Percentiles rank a stretch among this genome's conserved stretches.
Conservation (phyloP, 441 rosid genomes). For the Daphne laureola region DNA sequence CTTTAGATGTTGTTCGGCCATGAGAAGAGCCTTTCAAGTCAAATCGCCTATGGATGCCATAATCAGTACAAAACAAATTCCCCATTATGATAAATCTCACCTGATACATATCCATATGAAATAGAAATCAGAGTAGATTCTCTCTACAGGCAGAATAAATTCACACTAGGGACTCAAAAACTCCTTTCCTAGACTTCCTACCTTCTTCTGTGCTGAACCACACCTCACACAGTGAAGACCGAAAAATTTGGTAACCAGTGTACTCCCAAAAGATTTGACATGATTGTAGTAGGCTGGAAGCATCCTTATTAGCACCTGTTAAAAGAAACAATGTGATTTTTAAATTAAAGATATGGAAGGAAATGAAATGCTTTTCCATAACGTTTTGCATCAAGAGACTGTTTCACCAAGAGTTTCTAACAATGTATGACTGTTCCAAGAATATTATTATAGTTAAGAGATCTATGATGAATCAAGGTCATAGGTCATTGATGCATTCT, state of each 20-base stretch:
- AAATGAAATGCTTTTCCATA: neutral
- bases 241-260: constrained; percentile 77
- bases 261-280: constrained; percentile 77
- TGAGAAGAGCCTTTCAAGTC: constrained; percentile 97
- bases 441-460: constrained; percentile 1
- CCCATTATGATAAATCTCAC: constrained; percentile 96
- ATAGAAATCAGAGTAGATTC: constrained; percentile 11
- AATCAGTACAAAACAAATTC: constrained; percentile 74
- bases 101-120: constrained; percentile 34
- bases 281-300: constrained; percentile 92
- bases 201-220: constrained; percentile 93
- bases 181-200: constrained; percentile 10
- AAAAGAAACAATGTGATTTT: constrained; percentile 5
- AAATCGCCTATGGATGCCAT: constrained; percentile 76
- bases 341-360: neutral
- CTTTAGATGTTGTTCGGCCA: constrained; percentile 80
- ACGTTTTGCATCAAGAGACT: neutral
- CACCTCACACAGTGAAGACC: constrained; percentile 92
- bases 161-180: too few species aligned
- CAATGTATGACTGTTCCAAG: neutral
- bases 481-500: neutral
- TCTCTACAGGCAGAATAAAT: too few species aligned
- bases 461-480: neutral
- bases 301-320: constrained; percentile 91
- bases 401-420: neutral